phyloP scores from a whole-genome alignment of 768 basidiomycete genomes.

The Lactarius sp. region DNA sequence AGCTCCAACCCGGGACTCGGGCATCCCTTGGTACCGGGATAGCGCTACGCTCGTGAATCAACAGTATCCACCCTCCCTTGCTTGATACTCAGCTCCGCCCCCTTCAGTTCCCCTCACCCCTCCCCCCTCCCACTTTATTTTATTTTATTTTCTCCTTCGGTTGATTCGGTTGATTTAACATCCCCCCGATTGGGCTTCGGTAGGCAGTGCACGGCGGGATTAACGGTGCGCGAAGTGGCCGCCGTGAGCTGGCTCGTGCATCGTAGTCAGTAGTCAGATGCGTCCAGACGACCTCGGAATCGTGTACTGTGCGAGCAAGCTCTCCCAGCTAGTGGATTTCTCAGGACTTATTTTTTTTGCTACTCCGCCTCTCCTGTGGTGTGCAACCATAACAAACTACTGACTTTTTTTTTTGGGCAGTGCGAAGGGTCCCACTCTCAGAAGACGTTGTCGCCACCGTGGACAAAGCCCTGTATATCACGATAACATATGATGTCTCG shows the following conservation, averaged over 20 bases:
- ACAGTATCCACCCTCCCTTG: no score
- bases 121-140: background rate
- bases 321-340: slow-evolving; percentile 34
- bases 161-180: background rate
- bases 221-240: slow-evolving; percentile 38
- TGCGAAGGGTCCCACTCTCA: slow-evolving; percentile 35
- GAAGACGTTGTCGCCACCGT: slow-evolving; percentile 35
- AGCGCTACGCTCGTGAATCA: background rate
- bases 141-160: background rate
- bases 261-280: slow-evolving; percentile 39
- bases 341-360: background rate
- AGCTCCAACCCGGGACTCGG: no score
- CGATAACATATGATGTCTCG: background rate
- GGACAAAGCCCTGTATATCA: slow-evolving; percentile 29
- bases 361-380: background rate
- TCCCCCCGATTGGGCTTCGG: background rate
- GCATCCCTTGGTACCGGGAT: background rate
- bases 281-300: slow-evolving; percentile 32
- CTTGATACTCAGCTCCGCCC: no score
- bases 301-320: slow-evolving; percentile 38
- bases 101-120: no score
- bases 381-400: background rate
- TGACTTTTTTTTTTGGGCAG: background rate
- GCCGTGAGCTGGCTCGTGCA: slow-evolving; percentile 40
- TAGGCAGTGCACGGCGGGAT: slow-evolving; percentile 29